Conservation (phyloP, 2,329 filamentous ascomycete species). For the Aspergillus costaricaensis region DNA sequence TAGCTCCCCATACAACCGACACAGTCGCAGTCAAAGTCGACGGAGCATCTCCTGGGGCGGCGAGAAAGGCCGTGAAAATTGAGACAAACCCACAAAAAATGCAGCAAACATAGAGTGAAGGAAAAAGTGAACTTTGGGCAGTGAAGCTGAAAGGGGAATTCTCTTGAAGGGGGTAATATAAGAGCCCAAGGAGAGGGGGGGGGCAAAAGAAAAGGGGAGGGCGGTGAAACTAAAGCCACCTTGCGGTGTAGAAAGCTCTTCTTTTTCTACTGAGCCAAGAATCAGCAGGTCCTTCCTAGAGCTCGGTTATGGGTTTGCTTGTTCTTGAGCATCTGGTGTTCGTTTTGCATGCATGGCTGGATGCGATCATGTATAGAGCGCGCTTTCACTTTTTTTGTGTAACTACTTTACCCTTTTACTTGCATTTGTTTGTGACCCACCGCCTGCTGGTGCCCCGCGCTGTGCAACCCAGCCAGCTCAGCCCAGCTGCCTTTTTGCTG, state of each 20-base stretch:
- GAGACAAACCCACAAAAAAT: not conserved
- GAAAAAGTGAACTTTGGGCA: not conserved
- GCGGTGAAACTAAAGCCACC: not conserved
- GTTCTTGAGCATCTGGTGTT: not conserved
- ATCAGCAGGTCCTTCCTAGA: not conserved
- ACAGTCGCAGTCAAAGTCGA: conserved; percentile 5
- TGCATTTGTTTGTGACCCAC: not conserved
- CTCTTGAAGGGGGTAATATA: not conserved
- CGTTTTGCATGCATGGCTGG: conserved; percentile 4
- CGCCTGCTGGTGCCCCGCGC: not conserved
- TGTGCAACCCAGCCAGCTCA: not conserved
- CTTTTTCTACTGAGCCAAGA: not conserved
- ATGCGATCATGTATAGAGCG: conserved; percentile 2
- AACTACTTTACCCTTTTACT: not conserved
- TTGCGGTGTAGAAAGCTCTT: not conserved
- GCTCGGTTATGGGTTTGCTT: not conserved
- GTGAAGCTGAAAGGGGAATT: not conserved
- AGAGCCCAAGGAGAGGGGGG: not conserved
- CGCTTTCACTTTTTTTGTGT: conserved; percentile 6
- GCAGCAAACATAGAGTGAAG: not conserved
- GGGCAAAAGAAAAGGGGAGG: not conserved
- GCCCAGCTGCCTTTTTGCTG: not conserved
- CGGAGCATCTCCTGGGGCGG: conserved; percentile 9
- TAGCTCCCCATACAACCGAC: conserved; percentile 1
- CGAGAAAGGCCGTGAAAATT: conserved; percentile 9